These are phyloP conservation scores for Yarrowia sp. DNA, from an alignment of 805 yeast species.

Conservation along the genomic window DNA sequence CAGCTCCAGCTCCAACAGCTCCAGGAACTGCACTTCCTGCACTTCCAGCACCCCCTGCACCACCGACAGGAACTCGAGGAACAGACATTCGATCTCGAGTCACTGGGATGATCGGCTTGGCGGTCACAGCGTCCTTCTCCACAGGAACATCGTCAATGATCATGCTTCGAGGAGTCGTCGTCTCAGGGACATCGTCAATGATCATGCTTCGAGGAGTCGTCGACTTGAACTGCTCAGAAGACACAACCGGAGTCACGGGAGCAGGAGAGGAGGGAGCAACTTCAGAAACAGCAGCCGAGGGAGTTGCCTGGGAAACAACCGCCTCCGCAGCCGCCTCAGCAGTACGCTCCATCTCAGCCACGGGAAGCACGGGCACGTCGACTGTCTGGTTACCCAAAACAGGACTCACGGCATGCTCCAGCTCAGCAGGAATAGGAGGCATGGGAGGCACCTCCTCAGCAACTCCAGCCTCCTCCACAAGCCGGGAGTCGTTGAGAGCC, in stretches of 20 bases:
- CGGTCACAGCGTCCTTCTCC: background rate
- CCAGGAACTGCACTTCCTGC: background rate
- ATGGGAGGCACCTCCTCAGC: slow-evolving; percentile 6
- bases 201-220: slow-evolving; percentile 34
- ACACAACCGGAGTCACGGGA: background rate
- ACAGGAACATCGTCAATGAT: slow-evolving; percentile 20
- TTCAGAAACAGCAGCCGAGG: background rate
- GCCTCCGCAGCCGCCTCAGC: slow-evolving; percentile 5
- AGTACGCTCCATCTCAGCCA: background rate
- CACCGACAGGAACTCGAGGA: slow-evolving; percentile 34
- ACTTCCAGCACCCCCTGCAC: background rate
- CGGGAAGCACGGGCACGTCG: slow-evolving; percentile 13
- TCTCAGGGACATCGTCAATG: slow-evolving; percentile 14
- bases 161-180: slow-evolving; percentile 26
- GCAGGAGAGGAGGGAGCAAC: background rate
- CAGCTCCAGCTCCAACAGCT: background rate
- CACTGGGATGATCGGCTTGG: background rate
- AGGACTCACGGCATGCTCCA: background rate
- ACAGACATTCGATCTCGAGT: slow-evolving; percentile 6
- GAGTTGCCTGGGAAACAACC: background rate
- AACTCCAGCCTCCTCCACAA: slow-evolving; percentile 2
- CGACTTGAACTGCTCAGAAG: background rate
- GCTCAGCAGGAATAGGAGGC: slow-evolving; percentile 10
- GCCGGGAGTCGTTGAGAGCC: slow-evolving; percentile 19
- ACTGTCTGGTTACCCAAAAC: background rate